phyloP scores from a whole-genome alignment of 257 asterid genomes.

The Scutellaria baicalensis region DNA sequence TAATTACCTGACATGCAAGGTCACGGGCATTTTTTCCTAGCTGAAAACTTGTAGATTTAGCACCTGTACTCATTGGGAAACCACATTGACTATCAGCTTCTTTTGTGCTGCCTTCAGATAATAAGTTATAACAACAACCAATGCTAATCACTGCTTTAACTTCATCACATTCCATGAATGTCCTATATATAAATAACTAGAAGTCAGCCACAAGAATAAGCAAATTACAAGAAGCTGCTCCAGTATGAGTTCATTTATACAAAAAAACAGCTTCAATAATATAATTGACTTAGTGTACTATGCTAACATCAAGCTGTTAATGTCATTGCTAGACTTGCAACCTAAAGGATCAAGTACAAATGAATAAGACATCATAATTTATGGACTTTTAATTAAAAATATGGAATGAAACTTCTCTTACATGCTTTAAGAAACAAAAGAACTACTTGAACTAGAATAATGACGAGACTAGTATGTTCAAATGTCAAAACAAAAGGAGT shows the following conservation, averaged over 20 bases:
- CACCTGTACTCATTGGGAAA: constrained; percentile 80
- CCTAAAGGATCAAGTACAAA: background rate
- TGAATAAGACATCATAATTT: background rate
- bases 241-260: background rate
- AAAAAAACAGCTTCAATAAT: background rate
- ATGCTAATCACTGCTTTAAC: constrained; percentile 75
- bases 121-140: constrained; percentile 91
- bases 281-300: background rate
- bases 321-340: constrained; percentile 2
- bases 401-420: background rate
- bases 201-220: constrained; percentile 12
- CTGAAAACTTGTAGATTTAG: constrained; percentile 39
- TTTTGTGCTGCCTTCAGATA: constrained; percentile 51
- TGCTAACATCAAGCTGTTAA: background rate
- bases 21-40: constrained; percentile 73
- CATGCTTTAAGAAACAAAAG: background rate
- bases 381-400: background rate
- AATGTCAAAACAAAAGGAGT: background rate
- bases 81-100: constrained; percentile 41
- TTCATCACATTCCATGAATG: constrained; percentile 65
- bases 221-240: constrained; percentile 4
- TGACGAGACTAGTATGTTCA: background rate
- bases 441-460: background rate
- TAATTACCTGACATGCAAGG: constrained; percentile 88
- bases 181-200: constrained; percentile 35